phyloP scores from a whole-genome alignment of 257 asterid species.

The Penstemon davidsonii region DNA sequence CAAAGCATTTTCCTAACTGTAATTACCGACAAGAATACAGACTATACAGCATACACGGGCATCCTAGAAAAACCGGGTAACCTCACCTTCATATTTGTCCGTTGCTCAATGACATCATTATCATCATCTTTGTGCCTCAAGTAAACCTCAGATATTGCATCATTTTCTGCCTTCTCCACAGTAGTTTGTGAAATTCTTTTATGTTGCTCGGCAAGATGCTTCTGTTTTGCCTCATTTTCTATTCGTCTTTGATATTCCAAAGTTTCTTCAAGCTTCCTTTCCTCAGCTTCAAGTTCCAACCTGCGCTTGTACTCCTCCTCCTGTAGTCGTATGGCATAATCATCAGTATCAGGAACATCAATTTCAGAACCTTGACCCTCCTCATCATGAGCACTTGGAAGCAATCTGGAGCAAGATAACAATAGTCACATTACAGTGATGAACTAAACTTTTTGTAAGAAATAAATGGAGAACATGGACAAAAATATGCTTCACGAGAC shows the following conservation, averaged over 20 bases:
- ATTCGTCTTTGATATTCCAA: conserved; percentile 90
- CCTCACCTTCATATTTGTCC: conserved; percentile 35
- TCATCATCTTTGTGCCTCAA: conserved; percentile 33
- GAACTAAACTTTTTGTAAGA: conserved; percentile 9
- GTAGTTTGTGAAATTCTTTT: conserved; percentile 35
- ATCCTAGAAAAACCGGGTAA: background rate
- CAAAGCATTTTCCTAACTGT: conserved; percentile 9
- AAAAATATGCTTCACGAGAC: conserved; percentile 13
- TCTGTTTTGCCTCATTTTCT: conserved; percentile 93
- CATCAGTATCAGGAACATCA: conserved; percentile 45
- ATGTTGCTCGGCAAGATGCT: conserved; percentile 81
- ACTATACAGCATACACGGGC: no score
- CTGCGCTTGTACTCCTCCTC: conserved; percentile 71
- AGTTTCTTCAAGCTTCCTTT: conserved; percentile 97
- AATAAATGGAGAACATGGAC: conserved; percentile 25
- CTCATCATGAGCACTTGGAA: conserved; percentile 47
- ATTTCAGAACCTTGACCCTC: conserved; percentile 42
- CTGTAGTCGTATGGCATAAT: conserved; percentile 47
- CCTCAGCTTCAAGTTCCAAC: conserved; percentile 96
- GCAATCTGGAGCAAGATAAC: conserved; percentile 58
- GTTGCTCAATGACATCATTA: conserved; percentile 41
- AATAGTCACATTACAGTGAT: conserved; percentile 15
- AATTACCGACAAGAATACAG: conserved; percentile 13
- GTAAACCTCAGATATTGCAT: conserved; percentile 33
- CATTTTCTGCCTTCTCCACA: conserved; percentile 41